A percentile compares a stretch with the other conserved stretches of the same genome.
Conservation (phyloP, 345 rosid genomes). For the Hypericum androsaemum region DNA sequence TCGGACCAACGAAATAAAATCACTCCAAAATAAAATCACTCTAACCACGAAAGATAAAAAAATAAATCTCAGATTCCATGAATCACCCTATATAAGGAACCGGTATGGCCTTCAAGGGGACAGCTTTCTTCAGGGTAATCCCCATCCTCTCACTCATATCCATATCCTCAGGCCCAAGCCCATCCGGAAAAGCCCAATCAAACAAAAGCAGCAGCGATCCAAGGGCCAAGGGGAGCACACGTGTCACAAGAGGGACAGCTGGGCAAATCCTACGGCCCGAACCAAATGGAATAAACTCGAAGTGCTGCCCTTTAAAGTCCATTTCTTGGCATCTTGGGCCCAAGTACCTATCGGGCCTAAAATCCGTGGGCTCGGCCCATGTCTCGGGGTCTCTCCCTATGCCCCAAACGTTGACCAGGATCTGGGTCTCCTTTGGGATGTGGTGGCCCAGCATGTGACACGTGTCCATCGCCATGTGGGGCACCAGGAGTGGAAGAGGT, state of each 20-base stretch:
- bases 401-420: conserved; percentile 53
- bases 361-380: conserved; percentile 45
- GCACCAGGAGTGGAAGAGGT: conserved; percentile 68
- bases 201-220: conserved; percentile 52
- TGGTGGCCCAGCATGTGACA: conserved; percentile 46
- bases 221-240: conserved; percentile 50
- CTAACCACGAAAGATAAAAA: too few relatives aligned
- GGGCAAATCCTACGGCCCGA: conserved; percentile 89
- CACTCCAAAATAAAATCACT: too few relatives aligned
- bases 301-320: conserved; percentile 62
- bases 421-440: conserved; percentile 65
- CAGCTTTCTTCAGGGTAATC: conserved; percentile 47
- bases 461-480: conserved; percentile 61
- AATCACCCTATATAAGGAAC: not conserved
- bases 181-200: conserved; percentile 49
- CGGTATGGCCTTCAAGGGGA: conserved; percentile 55
- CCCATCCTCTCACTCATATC: conserved; percentile 66
- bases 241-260: conserved; percentile 54
- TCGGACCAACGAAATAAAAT: too few relatives aligned
- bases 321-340: conserved; percentile 5
- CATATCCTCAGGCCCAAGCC: conserved; percentile 34
- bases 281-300: conserved; percentile 66
- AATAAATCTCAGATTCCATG: too few relatives aligned
- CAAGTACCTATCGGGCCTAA: conserved; percentile 64
- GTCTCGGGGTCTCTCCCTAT: conserved; percentile 57